Evolutionary conservation across 2,329 filamentous ascomycete genomes (phyloP).

Genomic region (Zelopaecilomyces penicillatus): DNA sequence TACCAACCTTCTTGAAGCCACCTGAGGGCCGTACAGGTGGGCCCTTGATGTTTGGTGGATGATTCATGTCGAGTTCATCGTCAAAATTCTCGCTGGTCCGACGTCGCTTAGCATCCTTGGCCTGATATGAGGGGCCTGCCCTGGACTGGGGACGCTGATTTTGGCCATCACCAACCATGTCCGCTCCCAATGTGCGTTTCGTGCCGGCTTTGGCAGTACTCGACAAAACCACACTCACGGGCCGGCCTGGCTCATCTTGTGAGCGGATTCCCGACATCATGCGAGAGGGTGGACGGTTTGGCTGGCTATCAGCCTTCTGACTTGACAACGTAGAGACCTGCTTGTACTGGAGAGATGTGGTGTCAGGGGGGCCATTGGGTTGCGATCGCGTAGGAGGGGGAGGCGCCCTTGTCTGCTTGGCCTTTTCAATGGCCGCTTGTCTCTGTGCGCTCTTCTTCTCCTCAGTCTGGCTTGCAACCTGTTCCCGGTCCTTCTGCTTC

Average conservation of each 20-base stretch:
- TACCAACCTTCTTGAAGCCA: slow-evolving; percentile 56
- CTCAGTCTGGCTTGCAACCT: slow-evolving; percentile 52
- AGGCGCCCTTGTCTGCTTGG: slow-evolving; percentile 55
- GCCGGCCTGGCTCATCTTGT: slow-evolving; percentile 52
- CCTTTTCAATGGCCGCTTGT: slow-evolving; percentile 54
- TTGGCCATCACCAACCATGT: slow-evolving; percentile 48
- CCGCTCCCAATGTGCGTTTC: slow-evolving; percentile 66
- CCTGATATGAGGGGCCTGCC: slow-evolving; percentile 54
- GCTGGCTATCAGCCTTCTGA: slow-evolving; percentile 24
- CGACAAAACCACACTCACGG: slow-evolving; percentile 52
- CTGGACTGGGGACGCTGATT: slow-evolving; percentile 37
- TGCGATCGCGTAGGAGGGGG: slow-evolving; percentile 51
- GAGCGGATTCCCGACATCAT: slow-evolving; percentile 46
- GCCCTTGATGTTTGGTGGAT: slow-evolving; percentile 59
- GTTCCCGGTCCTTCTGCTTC: slow-evolving; percentile 52
- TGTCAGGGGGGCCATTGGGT: slow-evolving; percentile 42
- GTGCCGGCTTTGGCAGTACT: slow-evolving; percentile 51
- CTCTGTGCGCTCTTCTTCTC: slow-evolving; percentile 58
- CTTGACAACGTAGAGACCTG: slow-evolving; percentile 12
- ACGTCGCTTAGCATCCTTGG: slow-evolving; percentile 69
- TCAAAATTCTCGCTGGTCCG: slow-evolving; percentile 67
- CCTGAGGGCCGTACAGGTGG: slow-evolving; percentile 78
- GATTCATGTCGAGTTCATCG: slow-evolving; percentile 51
- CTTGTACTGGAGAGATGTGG: slow-evolving; percentile 24
- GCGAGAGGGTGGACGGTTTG: slow-evolving; percentile 44